Conservation (phyloP, 2,329 filamentous ascomycete species). For the Leptosphaerulina australis region DNA sequence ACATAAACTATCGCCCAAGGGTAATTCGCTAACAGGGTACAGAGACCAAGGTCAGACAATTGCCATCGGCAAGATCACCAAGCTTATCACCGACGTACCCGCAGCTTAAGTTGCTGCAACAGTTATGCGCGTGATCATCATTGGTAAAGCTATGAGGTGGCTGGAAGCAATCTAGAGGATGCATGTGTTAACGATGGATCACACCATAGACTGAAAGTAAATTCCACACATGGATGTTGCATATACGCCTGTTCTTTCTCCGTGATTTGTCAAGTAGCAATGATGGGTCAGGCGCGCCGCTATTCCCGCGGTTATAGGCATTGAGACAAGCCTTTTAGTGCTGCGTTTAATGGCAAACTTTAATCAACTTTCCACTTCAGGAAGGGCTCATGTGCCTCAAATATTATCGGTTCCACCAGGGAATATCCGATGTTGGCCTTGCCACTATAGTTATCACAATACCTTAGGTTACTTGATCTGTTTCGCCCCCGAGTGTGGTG, state of each 20-base stretch:
- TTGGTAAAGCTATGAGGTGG: background rate
- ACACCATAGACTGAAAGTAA: slow-evolving; percentile 14
- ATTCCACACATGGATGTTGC: background rate
- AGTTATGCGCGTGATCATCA: background rate
- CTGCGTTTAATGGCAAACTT: slow-evolving; percentile 39
- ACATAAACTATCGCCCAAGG: background rate
- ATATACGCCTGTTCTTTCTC: background rate
- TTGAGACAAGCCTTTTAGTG: slow-evolving; percentile 46
- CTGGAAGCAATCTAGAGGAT: background rate
- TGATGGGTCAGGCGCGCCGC: slow-evolving; percentile 1
- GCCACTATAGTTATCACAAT: too few species aligned
- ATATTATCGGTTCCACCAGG: too few species aligned
- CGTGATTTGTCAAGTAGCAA: background rate
- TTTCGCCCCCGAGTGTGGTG: too few species aligned
- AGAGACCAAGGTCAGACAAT: slow-evolving; percentile 87
- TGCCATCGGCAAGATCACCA: slow-evolving; percentile 98
- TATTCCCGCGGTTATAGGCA: slow-evolving; percentile 6
- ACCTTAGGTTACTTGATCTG: too few species aligned
- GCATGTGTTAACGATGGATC: background rate
- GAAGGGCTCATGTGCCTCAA: background rate
- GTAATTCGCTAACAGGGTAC: slow-evolving; percentile 33
- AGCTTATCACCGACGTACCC: slow-evolving; percentile 64
- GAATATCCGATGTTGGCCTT: too few species aligned
- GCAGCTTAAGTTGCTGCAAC: slow-evolving; percentile 20
- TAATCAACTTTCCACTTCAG: slow-evolving; percentile 30